Conservation (phyloP, 257 asterid species). For the Solanum arcanum region DNA sequence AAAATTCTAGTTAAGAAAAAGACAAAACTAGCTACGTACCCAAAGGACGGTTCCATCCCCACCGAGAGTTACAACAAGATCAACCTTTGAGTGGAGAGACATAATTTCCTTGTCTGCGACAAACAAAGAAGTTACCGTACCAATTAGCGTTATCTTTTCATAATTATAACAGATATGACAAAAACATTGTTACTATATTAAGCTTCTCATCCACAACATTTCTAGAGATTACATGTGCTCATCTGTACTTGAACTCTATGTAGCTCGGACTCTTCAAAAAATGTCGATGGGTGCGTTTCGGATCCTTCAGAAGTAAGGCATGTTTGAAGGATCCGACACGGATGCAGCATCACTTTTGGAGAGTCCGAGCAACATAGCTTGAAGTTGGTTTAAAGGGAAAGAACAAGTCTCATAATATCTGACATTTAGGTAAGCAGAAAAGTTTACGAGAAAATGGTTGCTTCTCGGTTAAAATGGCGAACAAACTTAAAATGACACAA, state of each 20-base stretch:
- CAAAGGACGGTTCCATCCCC: conserved; percentile 99
- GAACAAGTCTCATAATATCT: too few relatives aligned
- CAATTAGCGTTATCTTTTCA: background rate
- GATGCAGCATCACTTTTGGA: too few relatives aligned
- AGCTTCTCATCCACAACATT: background rate
- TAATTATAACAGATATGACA: background rate
- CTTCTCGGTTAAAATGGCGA: background rate
- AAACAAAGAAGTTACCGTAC: background rate
- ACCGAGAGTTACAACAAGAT: conserved; percentile 85
- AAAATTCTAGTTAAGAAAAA: background rate
- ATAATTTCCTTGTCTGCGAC: conserved; percentile 57
- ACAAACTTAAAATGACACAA: background rate
- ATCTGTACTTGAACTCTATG: background rate
- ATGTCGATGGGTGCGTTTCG: too few relatives aligned
- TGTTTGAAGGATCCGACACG: too few relatives aligned
- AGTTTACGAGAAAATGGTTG: background rate
- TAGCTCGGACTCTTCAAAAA: too few relatives aligned
- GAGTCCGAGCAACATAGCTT: background rate
- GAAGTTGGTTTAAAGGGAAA: background rate
- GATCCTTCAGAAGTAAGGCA: too few relatives aligned
- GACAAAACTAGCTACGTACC: conserved; percentile 37
- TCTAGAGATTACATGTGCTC: background rate
- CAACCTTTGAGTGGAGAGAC: conserved; percentile 78
- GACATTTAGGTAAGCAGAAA: background rate
- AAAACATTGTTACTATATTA: background rate